Evolutionary conservation across 495 filamentous ascomycete species (phyloP).

Genomic region (Articulospora tetracladia): DNA sequence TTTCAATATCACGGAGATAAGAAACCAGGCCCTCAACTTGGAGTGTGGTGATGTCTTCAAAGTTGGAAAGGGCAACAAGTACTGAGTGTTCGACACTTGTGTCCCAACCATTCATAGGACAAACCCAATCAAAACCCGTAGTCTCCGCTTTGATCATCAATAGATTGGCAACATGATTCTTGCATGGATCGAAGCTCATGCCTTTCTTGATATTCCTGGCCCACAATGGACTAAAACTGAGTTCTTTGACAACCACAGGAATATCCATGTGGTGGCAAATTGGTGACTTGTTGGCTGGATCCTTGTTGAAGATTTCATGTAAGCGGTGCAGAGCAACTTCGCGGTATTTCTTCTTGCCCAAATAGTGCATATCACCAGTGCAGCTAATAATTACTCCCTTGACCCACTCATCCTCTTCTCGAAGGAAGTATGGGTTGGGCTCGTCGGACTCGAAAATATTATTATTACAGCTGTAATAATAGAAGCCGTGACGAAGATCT

Average conservation of each 20-base stretch:
- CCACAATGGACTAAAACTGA: background rate
- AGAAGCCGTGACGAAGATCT: background rate
- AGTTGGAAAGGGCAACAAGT: background rate
- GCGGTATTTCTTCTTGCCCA: background rate
- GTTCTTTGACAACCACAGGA: background rate
- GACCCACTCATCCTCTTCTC: background rate
- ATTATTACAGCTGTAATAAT: background rate
- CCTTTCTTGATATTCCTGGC: background rate
- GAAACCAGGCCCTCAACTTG: background rate
- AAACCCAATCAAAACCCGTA: background rate
- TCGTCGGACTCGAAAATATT: background rate
- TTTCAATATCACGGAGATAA: background rate
- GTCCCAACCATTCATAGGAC: background rate
- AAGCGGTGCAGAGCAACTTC: background rate
- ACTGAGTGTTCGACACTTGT: background rate
- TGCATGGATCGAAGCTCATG: background rate
- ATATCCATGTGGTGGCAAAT: background rate
- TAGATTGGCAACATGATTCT: background rate
- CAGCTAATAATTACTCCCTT: slow-evolving; percentile 1
- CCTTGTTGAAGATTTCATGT: background rate
- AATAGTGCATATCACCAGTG: background rate
- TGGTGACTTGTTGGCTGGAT: background rate
- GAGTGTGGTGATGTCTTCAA: background rate
- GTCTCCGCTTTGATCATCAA: background rate
- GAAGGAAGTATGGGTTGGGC: background rate